Evolutionary conservation across 2,329 filamentous ascomycete genomes (phyloP).

Genomic region (Penicillium sp.): DNA sequence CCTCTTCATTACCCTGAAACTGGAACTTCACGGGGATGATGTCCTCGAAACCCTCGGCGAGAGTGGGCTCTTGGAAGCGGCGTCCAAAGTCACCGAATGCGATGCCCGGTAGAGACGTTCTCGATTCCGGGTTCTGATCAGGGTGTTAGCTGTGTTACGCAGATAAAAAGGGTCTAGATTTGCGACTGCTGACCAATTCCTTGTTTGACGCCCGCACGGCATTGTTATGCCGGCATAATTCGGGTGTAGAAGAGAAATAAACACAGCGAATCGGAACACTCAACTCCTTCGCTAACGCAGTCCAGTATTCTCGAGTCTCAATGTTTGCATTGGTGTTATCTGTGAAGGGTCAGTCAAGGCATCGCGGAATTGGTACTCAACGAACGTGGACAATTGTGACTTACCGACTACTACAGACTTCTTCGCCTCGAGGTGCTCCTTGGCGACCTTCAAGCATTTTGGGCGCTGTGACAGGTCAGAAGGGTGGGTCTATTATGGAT

Average conservation of each 20-base stretch:
- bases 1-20: constrained; percentile 68
- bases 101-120: constrained; percentile 69
- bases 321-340: constrained; percentile 94
- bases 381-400: constrained; percentile 32
- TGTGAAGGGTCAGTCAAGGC: constrained; percentile 38
- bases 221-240: constrained; percentile 82
- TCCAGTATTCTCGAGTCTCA: constrained; percentile 75
- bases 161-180: neutral
- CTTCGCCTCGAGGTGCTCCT: constrained; percentile 61
- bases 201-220: constrained; percentile 68
- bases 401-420: constrained; percentile 74
- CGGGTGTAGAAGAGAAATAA: constrained; percentile 71
- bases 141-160: neutral
- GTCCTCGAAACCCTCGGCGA: constrained; percentile 80
- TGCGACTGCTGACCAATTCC: constrained; percentile 31
- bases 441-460: constrained; percentile 69
- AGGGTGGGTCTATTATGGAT: neutral
- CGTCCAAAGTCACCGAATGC: constrained; percentile 76
- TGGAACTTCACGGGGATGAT: constrained; percentile 72
- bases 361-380: constrained; percentile 13
- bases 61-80: constrained; percentile 68
- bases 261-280: constrained; percentile 78
- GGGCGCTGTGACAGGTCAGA: constrained; percentile 47
- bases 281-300: constrained; percentile 67
- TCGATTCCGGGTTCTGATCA: constrained; percentile 70